Evolutionary conservation across 768 basidiomycete species (phyloP).

Genomic region (Phanerochaete sordida): DNA sequence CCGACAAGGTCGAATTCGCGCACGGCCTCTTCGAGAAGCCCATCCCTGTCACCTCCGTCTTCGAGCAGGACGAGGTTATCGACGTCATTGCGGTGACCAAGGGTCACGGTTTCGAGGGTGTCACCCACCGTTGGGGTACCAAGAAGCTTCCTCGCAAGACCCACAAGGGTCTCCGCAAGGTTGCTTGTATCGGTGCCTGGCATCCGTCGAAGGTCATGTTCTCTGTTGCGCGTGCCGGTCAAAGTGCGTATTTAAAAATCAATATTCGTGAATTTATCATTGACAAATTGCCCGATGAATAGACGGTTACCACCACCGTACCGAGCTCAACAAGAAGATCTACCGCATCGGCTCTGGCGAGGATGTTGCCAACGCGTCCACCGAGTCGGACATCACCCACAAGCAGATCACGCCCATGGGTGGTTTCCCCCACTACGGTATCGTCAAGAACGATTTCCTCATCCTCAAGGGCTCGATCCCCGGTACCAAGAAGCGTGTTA

Average conservation of each 20-base stretch:
- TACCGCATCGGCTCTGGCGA: constrained; percentile 86
- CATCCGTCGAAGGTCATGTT: constrained; percentile 99
- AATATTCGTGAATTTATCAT: not conserved
- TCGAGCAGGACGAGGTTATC: constrained; percentile 96
- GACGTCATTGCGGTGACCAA: constrained; percentile 98
- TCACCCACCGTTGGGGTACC: constrained; percentile 98
- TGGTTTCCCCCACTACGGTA: constrained; percentile 98
- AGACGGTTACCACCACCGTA: constrained; percentile 97
- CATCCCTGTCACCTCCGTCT: constrained; percentile 77
- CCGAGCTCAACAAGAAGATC: constrained; percentile 98
- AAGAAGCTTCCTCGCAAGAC: constrained; percentile 99
- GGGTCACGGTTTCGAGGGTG: constrained; percentile 99
- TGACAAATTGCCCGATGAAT: constrained; percentile 3
- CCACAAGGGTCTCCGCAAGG: constrained; percentile 99
- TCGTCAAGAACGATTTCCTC: constrained; percentile 98
- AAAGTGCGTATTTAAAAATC: constrained; percentile 61
- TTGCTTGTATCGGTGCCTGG: constrained; percentile 98
- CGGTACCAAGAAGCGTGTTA: constrained; percentile 96
- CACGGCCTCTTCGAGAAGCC: constrained; percentile 96
- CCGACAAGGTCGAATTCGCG: constrained; percentile 97
- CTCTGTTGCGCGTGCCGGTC: constrained; percentile 99
- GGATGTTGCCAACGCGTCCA: constrained; percentile 84
- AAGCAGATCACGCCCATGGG: constrained; percentile 96
- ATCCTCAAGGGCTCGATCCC: constrained; percentile 95
- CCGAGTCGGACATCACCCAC: constrained; percentile 91